Conservation (phyloP, 495 filamentous ascomycete species). For the Apiosordaria backusii region DNA sequence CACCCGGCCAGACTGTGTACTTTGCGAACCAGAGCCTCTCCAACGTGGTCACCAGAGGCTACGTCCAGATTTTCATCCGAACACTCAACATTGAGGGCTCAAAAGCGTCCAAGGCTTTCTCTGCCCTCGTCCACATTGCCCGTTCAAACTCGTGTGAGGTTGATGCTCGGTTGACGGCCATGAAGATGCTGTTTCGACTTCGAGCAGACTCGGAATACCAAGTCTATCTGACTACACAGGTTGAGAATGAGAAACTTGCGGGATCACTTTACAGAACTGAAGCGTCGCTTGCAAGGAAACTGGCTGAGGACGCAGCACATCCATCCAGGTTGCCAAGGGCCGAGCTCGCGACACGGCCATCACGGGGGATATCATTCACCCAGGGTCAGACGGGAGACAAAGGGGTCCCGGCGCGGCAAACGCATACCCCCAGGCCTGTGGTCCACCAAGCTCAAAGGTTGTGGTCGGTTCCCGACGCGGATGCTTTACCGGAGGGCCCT, state of each 20-base stretch:
- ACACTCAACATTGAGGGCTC: slow-evolving; percentile 50
- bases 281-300: slow-evolving; percentile 47
- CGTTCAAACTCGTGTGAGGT: slow-evolving; percentile 50
- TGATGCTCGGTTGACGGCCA: slow-evolving; percentile 71
- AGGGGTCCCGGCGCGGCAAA: slow-evolving; percentile 30
- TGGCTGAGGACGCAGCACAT: slow-evolving; percentile 48
- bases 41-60: slow-evolving; percentile 53
- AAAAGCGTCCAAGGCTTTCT: slow-evolving; percentile 53
- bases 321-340: slow-evolving; percentile 37
- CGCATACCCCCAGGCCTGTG: slow-evolving; percentile 37
- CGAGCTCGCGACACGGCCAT: slow-evolving; percentile 37
- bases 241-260: slow-evolving; percentile 69
- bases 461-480: slow-evolving; percentile 51
- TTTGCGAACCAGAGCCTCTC: slow-evolving; percentile 43
- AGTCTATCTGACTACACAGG: slow-evolving; percentile 61
- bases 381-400: slow-evolving; percentile 42
- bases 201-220: slow-evolving; percentile 73
- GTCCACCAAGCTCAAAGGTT: slow-evolving; percentile 41
- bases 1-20: slow-evolving; percentile 22
- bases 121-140: slow-evolving; percentile 57
- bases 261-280: slow-evolving; percentile 66
- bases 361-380: slow-evolving; percentile 46
- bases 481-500: slow-evolving; percentile 47
- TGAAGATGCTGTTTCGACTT: slow-evolving; percentile 82
- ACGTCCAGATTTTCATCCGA: slow-evolving; percentile 59